phyloP scores from a whole-genome alignment of 495 filamentous ascomycete genomes.

The Neurospora africana region DNA sequence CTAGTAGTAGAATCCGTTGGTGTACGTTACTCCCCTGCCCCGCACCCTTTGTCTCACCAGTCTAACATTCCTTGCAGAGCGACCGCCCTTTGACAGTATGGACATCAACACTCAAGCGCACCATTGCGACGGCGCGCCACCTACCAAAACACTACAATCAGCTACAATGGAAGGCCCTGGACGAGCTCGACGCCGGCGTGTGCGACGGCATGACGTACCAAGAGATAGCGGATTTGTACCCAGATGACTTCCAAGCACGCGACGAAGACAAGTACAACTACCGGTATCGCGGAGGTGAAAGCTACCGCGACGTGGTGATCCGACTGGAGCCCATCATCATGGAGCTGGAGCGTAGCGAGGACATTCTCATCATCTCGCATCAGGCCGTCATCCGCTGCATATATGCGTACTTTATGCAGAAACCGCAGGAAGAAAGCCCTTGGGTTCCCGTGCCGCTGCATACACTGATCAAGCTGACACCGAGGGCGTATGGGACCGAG shows the following conservation, averaged over 20 bases:
- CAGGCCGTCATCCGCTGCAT: slow-evolving; percentile 95
- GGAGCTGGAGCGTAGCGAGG: slow-evolving; percentile 91
- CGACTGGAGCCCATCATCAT: slow-evolving; percentile 98
- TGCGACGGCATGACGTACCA: slow-evolving; percentile 93
- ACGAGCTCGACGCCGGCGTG: slow-evolving; percentile 92
- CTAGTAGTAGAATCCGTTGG: slow-evolving; percentile 74
- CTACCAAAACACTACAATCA: slow-evolving; percentile 71
- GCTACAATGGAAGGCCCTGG: slow-evolving; percentile 95
- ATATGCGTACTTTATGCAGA: slow-evolving; percentile 97
- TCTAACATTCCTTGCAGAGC: slow-evolving; percentile 28
- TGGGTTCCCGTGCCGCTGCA: slow-evolving; percentile 92
- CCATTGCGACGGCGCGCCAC: slow-evolving; percentile 79
- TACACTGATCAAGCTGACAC: slow-evolving; percentile 91
- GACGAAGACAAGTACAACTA: slow-evolving; percentile 99
- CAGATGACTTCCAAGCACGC: slow-evolving; percentile 85
- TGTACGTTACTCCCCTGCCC: slow-evolving; percentile 25
- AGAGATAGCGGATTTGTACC: slow-evolving; percentile 80
- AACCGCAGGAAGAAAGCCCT: slow-evolving; percentile 81
- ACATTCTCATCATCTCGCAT: slow-evolving; percentile 96
- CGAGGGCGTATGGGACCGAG: slow-evolving; percentile 84
- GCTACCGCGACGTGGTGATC: slow-evolving; percentile 95
- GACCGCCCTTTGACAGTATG: slow-evolving; percentile 83
- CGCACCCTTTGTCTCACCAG: background rate
- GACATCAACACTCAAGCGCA: slow-evolving; percentile 91
- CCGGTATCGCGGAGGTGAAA: slow-evolving; percentile 92